These are phyloP conservation scores for Corynespora cassiicola DNA, from an alignment of 2,329 filamentous ascomycete species.

Conservation along the genomic window DNA sequence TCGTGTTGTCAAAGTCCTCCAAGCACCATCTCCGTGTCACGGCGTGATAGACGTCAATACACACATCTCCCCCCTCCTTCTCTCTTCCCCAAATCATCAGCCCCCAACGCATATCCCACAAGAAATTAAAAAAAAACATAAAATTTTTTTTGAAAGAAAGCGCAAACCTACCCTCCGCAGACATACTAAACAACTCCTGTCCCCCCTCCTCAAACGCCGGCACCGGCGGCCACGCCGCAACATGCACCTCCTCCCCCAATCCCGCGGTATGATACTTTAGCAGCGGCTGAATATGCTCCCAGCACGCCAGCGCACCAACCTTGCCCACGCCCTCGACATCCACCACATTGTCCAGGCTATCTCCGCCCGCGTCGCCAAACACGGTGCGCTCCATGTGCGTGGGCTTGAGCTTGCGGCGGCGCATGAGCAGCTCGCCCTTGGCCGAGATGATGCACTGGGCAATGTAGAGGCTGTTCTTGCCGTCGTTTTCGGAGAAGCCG, in stretches of 20 bases:
- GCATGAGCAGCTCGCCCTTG: constrained; percentile 42
- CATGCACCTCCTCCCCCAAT: constrained; percentile 49
- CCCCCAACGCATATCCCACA: constrained; percentile 9
- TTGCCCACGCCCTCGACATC: constrained; percentile 34
- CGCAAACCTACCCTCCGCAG: constrained; percentile 33
- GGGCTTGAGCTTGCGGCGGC: constrained; percentile 50
- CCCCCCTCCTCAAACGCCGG: constrained; percentile 32
- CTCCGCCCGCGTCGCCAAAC: constrained; percentile 48
- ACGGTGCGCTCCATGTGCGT: constrained; percentile 53
- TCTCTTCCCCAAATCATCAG: too few species aligned
- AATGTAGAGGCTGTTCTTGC: constrained; percentile 48
- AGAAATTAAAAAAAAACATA: not conserved
- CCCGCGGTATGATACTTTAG: constrained; percentile 50
- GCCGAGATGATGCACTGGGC: constrained; percentile 46
- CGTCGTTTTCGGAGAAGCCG: constrained; percentile 48
- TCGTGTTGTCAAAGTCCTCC: too few species aligned
- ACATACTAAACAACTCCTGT: constrained; percentile 45
- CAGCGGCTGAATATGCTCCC: constrained; percentile 52
- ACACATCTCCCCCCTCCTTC: not conserved
- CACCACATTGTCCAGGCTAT: constrained; percentile 43
- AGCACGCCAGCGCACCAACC: constrained; percentile 44
- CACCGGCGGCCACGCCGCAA: constrained; percentile 50
- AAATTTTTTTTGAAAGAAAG: not conserved
- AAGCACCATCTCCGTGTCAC: too few species aligned
- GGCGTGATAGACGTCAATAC: not conserved